Conservation (phyloP, 306 rosid genomes). For the Rosa rugosa region DNA sequence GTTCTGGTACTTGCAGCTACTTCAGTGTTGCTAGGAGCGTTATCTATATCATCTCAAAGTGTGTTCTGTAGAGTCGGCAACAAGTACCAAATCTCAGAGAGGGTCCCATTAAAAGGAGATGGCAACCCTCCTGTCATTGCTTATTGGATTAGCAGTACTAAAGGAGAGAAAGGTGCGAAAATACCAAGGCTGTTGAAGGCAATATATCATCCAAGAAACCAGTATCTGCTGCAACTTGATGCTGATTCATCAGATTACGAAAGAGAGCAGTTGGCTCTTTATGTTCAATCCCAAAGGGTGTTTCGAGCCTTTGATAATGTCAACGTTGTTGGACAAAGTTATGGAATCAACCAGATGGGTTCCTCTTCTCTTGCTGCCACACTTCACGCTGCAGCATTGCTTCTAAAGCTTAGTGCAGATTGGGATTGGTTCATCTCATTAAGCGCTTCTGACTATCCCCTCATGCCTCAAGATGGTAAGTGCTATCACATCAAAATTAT, state of each 20-base stretch:
- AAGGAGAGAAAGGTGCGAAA: conserved; percentile 42
- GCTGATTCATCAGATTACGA: conserved; percentile 47
- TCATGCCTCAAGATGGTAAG: conserved; percentile 71
- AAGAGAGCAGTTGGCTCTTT: conserved; percentile 44
- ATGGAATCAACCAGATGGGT: conserved; percentile 58
- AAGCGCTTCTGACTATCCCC: conserved; percentile 72
- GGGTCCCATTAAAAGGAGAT: conserved; percentile 39
- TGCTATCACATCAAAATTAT: not conserved
- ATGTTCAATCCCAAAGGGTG: conserved; percentile 41
- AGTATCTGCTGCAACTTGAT: conserved; percentile 67
- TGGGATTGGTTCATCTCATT: conserved; percentile 81
- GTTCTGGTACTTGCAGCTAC: conserved; percentile 33
- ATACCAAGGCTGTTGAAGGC: conserved; percentile 63
- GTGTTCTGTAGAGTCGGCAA: conserved; percentile 28
- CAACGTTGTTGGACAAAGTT: conserved; percentile 59
- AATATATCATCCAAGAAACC: conserved; percentile 73
- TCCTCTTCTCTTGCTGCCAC: conserved; percentile 66
- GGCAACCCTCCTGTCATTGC: conserved; percentile 64
- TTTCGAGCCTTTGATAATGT: conserved; percentile 58
- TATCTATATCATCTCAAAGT: conserved; percentile 42
- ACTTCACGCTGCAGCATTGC: conserved; percentile 70
- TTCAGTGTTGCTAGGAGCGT: conserved; percentile 37
- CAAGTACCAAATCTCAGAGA: conserved; percentile 23
- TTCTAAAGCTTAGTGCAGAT: conserved; percentile 53
- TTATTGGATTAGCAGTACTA: conserved; percentile 60